Evolutionary conservation across 495 filamentous ascomycete genomes (phyloP), one percentile per base, ranked within the genome.

Genomic region (Penicillium soppii): DNA sequence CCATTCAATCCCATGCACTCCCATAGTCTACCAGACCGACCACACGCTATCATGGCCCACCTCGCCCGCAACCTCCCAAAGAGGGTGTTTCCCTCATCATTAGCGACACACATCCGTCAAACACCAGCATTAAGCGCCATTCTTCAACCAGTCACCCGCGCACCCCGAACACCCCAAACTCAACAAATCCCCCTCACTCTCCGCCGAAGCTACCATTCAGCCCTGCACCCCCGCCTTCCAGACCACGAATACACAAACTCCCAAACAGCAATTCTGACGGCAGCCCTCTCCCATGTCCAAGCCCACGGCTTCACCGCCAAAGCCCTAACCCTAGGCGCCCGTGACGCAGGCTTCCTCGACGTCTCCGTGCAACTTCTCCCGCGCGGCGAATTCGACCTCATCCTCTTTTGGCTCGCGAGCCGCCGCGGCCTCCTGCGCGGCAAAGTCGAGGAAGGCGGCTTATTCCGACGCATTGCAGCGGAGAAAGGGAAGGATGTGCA

Each of bases 361-460:
- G 87, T 91, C 56, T 90, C 87, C 15, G 80, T 86, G 30, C 92
- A 91, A 59, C 66, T 97, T 1, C 81, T 98, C 44, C 85, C 91
- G 21, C 75, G 82, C 22, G 90, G 85, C 12, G 82, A 82, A 46
- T 96, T 95, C 70, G 84, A 87, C 47, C 76, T 98, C 13, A 83
- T 97, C 43, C 80, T 81, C 5, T 97, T 88, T 62, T 89, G 94
- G 70, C 80, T 97, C 0, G 79, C 85, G 6, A 86, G 75, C 47
- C 82, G 90, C 59, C 69, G 84, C 4, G 70, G 82, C n/a, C 68
- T 78, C 1, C 65, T 87, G 32, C 75, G 77, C 43, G 73, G 68
- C 7, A 61, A 67, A 17, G 75, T 81, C 25, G 74, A 84, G 47
- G 72, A 76, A 52, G 73, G 53, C 0, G 60, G 45, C 16, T 41